Percentiles rank a stretch among this genome's conserved stretches.
These are phyloP conservation scores for Magnaporthiopsis poae DNA, from an alignment of 2,329 filamentous ascomycete genomes.

Conservation along the genomic window DNA sequence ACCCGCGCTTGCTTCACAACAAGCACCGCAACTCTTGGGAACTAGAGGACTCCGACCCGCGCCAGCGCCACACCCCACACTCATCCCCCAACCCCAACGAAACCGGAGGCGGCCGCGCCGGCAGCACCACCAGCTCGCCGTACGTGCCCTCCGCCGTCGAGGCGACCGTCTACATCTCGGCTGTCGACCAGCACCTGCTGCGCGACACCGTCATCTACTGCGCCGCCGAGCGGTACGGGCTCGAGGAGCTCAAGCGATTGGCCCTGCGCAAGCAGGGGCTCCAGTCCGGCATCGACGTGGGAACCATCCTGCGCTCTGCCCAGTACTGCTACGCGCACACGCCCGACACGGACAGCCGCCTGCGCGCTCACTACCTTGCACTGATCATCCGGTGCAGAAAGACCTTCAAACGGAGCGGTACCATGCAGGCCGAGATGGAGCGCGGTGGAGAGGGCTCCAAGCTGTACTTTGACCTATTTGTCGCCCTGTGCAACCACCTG, in stretches of 20 bases:
- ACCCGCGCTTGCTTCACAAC: slow-evolving; percentile 77
- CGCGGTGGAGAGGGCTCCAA: slow-evolving; percentile 63
- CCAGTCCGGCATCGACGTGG: slow-evolving; percentile 84
- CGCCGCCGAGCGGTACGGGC: slow-evolving; percentile 76
- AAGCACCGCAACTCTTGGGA: slow-evolving; percentile 80
- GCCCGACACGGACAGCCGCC: slow-evolving; percentile 79
- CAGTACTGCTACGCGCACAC: slow-evolving; percentile 95
- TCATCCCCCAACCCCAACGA: slow-evolving; percentile 41
- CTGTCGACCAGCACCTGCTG: slow-evolving; percentile 66
- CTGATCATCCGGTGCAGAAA: slow-evolving; percentile 94
- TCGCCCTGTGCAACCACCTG: slow-evolving; percentile 95
- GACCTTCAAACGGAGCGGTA: slow-evolving; percentile 96
- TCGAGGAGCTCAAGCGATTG: slow-evolving; percentile 85
- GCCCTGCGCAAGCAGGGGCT: slow-evolving; percentile 89
- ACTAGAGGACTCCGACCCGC: slow-evolving; percentile 60
- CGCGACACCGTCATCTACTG: slow-evolving; percentile 94
- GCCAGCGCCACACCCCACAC: slow-evolving; percentile 24
- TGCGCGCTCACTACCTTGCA: slow-evolving; percentile 93
- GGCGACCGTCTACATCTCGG: slow-evolving; percentile 68
- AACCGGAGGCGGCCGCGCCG: slow-evolving; percentile 27
- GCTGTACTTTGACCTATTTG: slow-evolving; percentile 96
- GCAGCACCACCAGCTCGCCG: slow-evolving; percentile 36
- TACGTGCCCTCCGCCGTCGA: slow-evolving; percentile 56
- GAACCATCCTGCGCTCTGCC: slow-evolving; percentile 80
- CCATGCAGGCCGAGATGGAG: slow-evolving; percentile 98